Conservation (phyloP, 2,329 filamentous ascomycete genomes). For the Teratosphaeria viscida region DNA sequence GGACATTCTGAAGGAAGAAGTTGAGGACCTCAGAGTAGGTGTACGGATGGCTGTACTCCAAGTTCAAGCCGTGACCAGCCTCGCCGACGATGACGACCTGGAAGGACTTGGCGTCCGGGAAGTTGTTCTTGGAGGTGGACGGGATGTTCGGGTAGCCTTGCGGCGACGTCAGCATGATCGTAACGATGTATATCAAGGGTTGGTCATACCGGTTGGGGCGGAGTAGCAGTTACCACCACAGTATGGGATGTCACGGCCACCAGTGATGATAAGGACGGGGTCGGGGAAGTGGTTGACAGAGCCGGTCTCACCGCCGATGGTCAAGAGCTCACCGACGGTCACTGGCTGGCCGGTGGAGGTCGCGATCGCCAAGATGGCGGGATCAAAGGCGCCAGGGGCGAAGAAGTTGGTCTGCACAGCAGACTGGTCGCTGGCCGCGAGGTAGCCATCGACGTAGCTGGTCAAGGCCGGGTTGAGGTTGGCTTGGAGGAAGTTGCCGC, state of each 20-base stretch:
- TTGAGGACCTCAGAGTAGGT: constrained; percentile 21
- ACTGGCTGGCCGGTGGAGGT: constrained; percentile 45
- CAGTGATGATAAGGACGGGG: constrained; percentile 50
- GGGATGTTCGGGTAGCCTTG: constrained; percentile 33
- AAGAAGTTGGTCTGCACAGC: constrained; percentile 43
- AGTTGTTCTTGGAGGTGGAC: constrained; percentile 31
- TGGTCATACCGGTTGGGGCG: constrained; percentile 20
- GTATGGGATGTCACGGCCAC: constrained; percentile 43
- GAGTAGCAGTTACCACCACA: constrained; percentile 51
- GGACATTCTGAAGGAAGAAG: constrained; percentile 19
- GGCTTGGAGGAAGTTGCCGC: constrained; percentile 23
- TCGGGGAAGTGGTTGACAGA: constrained; percentile 35
- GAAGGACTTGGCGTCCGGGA: constrained; percentile 37
- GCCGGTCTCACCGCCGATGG: constrained; percentile 34
- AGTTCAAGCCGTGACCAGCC: constrained; percentile 30
- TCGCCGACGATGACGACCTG: constrained; percentile 44
- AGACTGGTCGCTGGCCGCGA: constrained; percentile 39
- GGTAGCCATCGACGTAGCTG: constrained; percentile 40
- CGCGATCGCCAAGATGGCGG: constrained; percentile 38
- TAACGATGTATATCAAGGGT: background rate
- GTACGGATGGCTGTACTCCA: constrained; percentile 21
- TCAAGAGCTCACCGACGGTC: constrained; percentile 49
- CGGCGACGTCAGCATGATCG: background rate
- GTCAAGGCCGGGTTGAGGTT: constrained; percentile 20
- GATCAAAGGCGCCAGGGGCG: constrained; percentile 45